These are phyloP conservation scores for Paspalum vaginatum DNA, from an alignment of 176 grass and related monocot genomes.

Conservation along the genomic window DNA sequence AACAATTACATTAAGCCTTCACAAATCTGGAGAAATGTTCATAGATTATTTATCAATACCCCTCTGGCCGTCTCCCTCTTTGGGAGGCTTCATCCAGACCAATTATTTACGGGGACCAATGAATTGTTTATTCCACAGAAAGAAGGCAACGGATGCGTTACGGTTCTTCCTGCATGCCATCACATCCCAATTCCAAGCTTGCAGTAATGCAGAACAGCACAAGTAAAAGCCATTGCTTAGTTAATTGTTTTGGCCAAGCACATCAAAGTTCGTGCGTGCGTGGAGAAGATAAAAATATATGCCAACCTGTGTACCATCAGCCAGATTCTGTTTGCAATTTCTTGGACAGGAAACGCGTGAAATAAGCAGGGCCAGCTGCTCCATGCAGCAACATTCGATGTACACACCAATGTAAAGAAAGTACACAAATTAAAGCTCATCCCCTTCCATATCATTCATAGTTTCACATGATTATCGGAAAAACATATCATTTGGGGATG, in stretches of 20 bases:
- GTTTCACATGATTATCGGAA: background rate
- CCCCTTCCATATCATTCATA: background rate
- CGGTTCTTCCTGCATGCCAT: conserved; percentile 36
- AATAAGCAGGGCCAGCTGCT: background rate
- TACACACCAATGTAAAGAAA: background rate
- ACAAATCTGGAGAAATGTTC: background rate
- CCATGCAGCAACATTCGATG: conserved; percentile 21
- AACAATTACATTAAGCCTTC: background rate
- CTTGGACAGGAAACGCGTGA: conserved; percentile 10
- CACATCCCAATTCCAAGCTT: conserved; percentile 30
- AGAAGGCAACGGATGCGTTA: conserved; percentile 50
- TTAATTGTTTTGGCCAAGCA: conserved; percentile 22
- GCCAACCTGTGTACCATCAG: background rate
- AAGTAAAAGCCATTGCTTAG: conserved; percentile 18
- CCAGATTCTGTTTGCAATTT: background rate
- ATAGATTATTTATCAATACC: background rate
- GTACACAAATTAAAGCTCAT: background rate
- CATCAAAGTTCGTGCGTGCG: conserved; percentile 34
- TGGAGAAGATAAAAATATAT: conserved; percentile 2
- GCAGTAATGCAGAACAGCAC: background rate
- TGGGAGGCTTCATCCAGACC: background rate
- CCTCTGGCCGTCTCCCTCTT: background rate
- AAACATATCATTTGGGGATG: background rate
- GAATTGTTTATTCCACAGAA: conserved; percentile 18
- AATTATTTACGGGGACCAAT: conserved; percentile 42